These are phyloP conservation scores for Nakazawaea molendinolei DNA, from an alignment of 805 yeast genomes.

Conservation along the genomic window DNA sequence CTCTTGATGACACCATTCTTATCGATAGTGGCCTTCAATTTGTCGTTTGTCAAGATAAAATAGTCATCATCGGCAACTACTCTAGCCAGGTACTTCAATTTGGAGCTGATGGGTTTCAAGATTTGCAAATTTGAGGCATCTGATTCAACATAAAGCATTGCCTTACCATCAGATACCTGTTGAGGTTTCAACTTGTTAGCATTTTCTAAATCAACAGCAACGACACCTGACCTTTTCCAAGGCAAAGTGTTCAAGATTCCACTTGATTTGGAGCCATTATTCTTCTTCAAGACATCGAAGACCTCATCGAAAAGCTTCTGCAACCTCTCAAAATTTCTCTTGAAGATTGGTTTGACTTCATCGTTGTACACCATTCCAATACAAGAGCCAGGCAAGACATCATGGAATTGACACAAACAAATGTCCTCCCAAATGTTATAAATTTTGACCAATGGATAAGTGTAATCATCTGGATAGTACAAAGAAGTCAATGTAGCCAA, in stretches of 20 bases:
- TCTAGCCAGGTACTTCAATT: constrained; percentile 40
- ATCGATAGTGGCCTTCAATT: constrained; percentile 48
- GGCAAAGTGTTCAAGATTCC: constrained; percentile 49
- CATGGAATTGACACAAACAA: constrained; percentile 90
- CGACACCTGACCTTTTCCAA: constrained; percentile 51
- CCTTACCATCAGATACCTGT: background rate
- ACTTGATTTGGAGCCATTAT: constrained; percentile 13
- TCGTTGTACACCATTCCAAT: constrained; percentile 89
- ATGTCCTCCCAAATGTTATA: constrained; percentile 82
- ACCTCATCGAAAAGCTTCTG: constrained; percentile 47
- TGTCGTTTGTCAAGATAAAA: constrained; percentile 53
- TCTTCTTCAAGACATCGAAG: constrained; percentile 29
- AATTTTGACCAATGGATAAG: constrained; percentile 66
- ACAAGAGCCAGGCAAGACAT: constrained; percentile 95
- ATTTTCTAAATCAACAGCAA: constrained; percentile 15
- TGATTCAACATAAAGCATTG: constrained; percentile 14
- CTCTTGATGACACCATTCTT: constrained; percentile 52
- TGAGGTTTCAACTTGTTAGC: background rate
- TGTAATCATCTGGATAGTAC: constrained; percentile 38
- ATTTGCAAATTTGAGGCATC: constrained; percentile 10
- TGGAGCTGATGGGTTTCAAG: constrained; percentile 18
- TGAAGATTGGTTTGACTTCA: constrained; percentile 77
- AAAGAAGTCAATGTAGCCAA: constrained; percentile 73
- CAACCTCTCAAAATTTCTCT: constrained; percentile 45
- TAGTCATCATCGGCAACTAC: constrained; percentile 23